Percentiles rank a stretch among this genome's conserved stretches.
phyloP scores from a whole-genome alignment of 2,329 filamentous ascomycete genomes.

The Scedosporium aurantiacum region DNA sequence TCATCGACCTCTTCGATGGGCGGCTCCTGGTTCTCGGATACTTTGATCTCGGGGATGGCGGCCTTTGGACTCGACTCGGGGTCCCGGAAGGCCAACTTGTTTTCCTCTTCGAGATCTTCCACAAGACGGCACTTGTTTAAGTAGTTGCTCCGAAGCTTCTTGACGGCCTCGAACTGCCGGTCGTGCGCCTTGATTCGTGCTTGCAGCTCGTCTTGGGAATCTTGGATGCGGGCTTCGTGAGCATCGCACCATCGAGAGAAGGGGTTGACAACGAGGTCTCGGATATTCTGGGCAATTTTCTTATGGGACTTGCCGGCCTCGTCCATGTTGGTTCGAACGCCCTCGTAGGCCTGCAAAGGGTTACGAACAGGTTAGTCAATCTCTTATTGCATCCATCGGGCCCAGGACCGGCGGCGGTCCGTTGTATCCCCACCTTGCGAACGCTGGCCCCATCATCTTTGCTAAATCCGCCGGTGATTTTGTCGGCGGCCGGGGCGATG shows the following conservation, averaged over 20 bases:
- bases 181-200: slow-evolving; percentile 84
- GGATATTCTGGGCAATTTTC: slow-evolving; percentile 93
- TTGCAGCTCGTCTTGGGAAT: slow-evolving; percentile 91
- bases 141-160: slow-evolving; percentile 90
- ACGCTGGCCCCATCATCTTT: slow-evolving; percentile 93
- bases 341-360: slow-evolving; percentile 71
- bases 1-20: slow-evolving; percentile 59
- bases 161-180: slow-evolving; percentile 77
- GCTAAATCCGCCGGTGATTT: slow-evolving; percentile 70
- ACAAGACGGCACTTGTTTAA: slow-evolving; percentile 98
- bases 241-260: slow-evolving; percentile 95
- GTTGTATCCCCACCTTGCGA: slow-evolving; percentile 58
- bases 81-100: slow-evolving; percentile 93
- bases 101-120: slow-evolving; percentile 95
- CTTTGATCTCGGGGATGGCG: slow-evolving; percentile 80
- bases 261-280: slow-evolving; percentile 86
- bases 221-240: slow-evolving; percentile 81
- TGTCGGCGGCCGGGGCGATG: slow-evolving; percentile 74
- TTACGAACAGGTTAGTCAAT: neutral
- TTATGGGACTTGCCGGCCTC: slow-evolving; percentile 81
- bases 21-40: slow-evolving; percentile 52
- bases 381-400: neutral
- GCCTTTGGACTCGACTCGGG: slow-evolving; percentile 57
- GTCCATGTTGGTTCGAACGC: slow-evolving; percentile 84
- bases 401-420: neutral